Percentiles rank a stretch among this genome's conserved stretches.
These are phyloP conservation scores for Raphanus hybrid DNA, from an alignment of 441 rosid genomes.

Conservation along the genomic window DNA sequence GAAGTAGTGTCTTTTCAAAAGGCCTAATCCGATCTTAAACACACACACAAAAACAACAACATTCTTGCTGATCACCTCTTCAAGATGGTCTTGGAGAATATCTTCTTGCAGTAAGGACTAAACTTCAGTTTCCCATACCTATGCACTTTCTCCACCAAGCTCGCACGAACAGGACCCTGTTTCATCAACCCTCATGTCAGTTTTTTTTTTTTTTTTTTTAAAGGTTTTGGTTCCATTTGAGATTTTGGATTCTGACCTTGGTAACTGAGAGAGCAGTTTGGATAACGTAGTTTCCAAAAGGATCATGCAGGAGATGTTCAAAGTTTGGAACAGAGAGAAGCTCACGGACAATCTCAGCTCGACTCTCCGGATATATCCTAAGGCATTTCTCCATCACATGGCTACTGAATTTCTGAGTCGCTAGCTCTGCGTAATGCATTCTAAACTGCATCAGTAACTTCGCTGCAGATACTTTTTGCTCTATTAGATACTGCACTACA, in stretches of 20 bases:
- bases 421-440: constrained; percentile 56
- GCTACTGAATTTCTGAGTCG: constrained; percentile 45
- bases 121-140: constrained; percentile 51
- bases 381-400: constrained; percentile 68
- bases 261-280: constrained; percentile 54
- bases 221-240: not conserved
- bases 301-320: constrained; percentile 60
- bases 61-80: constrained; percentile 52
- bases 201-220: not conserved
- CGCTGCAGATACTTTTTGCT: constrained; percentile 46
- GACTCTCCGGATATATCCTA: constrained; percentile 41
- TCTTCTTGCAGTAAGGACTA: constrained; percentile 82
- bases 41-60: constrained; percentile 45
- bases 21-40: constrained; percentile 9
- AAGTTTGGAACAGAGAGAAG: constrained; percentile 49
- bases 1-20: constrained; percentile 15
- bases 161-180: constrained; percentile 60
- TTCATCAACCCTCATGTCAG: constrained; percentile 12
- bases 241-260: constrained; percentile 45
- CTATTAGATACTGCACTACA: constrained; percentile 64
- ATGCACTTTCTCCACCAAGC: constrained; percentile 55
- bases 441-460: constrained; percentile 43
- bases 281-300: constrained; percentile 63
- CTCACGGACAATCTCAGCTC: constrained; percentile 41
- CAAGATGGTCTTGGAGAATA: constrained; percentile 60